Evolutionary conservation across 805 yeast species (phyloP).

Genomic region (Komagataella populi): DNA sequence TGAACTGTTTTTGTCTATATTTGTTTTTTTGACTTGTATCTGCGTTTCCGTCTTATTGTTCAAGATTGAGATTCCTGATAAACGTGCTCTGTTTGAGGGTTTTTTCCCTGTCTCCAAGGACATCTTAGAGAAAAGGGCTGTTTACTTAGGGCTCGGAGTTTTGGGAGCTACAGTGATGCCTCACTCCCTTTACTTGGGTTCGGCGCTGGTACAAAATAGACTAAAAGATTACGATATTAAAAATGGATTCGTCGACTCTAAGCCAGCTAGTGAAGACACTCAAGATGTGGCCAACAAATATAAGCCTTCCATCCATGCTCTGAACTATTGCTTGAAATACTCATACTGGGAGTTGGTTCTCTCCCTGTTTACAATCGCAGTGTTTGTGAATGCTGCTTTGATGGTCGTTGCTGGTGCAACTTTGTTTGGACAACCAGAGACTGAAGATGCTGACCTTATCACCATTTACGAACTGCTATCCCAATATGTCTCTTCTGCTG

Average conservation of each 20-base stretch:
- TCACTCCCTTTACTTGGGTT: constrained; percentile 73
- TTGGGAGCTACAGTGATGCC: constrained; percentile 96
- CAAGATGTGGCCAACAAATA: constrained; percentile 27
- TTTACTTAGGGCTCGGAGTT: constrained; percentile 69
- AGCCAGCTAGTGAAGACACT: constrained; percentile 8
- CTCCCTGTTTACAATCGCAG: constrained; percentile 66
- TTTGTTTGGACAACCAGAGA: constrained; percentile 55
- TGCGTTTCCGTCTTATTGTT: constrained; percentile 65
- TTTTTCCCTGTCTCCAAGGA: constrained; percentile 52
- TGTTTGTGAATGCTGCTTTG: constrained; percentile 79
- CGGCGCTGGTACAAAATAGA: constrained; percentile 80
- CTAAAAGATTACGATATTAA: constrained; percentile 58
- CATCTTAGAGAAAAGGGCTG: constrained; percentile 46
- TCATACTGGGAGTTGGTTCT: constrained; percentile 59
- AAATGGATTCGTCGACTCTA: constrained; percentile 6
- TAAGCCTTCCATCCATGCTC: constrained; percentile 61
- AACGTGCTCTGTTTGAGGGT: constrained; percentile 43
- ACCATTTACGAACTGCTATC: constrained; percentile 58
- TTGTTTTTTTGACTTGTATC: constrained; percentile 61
- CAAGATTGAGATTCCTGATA: constrained; percentile 40
- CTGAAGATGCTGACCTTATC: constrained; percentile 69
- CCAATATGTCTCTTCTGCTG: constrained; percentile 50
- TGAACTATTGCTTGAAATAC: constrained; percentile 55
- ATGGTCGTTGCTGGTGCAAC: constrained; percentile 75
- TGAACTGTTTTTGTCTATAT: constrained; percentile 57